Conservation (phyloP, 352 stramenopile genomes). For the Phytophthora melonis region DNA sequence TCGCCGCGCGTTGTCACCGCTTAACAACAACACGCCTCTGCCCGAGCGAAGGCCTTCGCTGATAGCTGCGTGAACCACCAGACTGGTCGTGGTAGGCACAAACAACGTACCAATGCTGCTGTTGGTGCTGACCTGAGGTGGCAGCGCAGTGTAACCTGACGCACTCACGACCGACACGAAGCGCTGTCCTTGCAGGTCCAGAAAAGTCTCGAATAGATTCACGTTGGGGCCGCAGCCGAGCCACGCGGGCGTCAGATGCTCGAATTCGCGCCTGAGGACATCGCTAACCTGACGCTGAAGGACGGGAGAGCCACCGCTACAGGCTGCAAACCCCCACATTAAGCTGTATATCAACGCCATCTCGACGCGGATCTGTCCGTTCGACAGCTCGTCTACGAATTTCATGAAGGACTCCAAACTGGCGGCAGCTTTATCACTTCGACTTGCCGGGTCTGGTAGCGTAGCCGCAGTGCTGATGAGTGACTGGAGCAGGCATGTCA, state of each 20-base stretch:
- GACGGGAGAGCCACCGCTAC: conserved; percentile 18
- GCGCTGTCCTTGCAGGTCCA: conserved; percentile 41
- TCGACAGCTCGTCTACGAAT: conserved; percentile 2
- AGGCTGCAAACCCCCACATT: conserved; percentile 59
- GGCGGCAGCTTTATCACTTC: background rate
- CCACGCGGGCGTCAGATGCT: conserved; percentile 42
- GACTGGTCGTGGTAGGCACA: conserved; percentile 50
- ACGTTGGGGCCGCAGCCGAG: conserved; percentile 17
- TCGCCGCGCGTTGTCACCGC: conserved; percentile 32
- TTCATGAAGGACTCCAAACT: background rate
- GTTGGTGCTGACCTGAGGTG: background rate
- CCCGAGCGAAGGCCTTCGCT: conserved; percentile 53
- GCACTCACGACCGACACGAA: conserved; percentile 33
- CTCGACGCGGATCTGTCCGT: conserved; percentile 46
- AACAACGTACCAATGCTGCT: conserved; percentile 39
- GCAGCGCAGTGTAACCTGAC: background rate
- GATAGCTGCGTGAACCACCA: conserved; percentile 52
- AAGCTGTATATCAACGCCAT: conserved; percentile 63
- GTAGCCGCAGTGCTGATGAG: conserved; percentile 39
- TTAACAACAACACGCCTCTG: conserved; percentile 46
- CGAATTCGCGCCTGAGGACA: conserved; percentile 41
- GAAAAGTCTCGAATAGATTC: conserved; percentile 54
- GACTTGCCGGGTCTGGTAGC: conserved; percentile 3
- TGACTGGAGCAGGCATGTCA: conserved; percentile 57
- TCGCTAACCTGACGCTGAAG: conserved; percentile 46